These are phyloP conservation scores for Ustilago shanxiensis DNA, from an alignment of 1,284 basidiomycete genomes.

Conservation along the genomic window DNA sequence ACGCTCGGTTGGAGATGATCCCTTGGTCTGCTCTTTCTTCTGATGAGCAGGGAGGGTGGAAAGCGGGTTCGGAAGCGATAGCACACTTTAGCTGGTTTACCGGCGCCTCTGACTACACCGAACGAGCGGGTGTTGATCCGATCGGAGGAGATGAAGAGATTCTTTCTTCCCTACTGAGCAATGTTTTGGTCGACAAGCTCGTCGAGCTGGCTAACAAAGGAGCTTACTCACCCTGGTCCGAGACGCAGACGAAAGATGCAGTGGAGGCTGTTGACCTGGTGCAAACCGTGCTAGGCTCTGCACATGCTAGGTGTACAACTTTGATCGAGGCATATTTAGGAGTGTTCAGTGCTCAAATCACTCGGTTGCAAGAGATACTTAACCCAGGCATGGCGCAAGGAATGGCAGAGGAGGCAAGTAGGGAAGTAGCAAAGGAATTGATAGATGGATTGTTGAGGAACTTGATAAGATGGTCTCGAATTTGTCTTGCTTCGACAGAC, in stretches of 20 bases:
- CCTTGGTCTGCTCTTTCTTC: slow-evolving; percentile 47
- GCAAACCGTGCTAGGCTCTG: slow-evolving; percentile 32
- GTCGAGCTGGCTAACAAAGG: slow-evolving; percentile 30
- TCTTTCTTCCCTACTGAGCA: slow-evolving; percentile 41
- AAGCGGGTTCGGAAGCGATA: slow-evolving; percentile 8
- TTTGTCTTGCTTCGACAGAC: neutral
- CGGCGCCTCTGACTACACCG: slow-evolving; percentile 19
- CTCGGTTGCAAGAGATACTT: slow-evolving; percentile 19
- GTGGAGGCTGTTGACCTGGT: slow-evolving; percentile 45
- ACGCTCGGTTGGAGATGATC: slow-evolving; percentile 54
- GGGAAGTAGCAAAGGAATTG: slow-evolving; percentile 5
- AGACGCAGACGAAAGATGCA: slow-evolving; percentile 30
- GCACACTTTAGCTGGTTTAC: slow-evolving; percentile 29
- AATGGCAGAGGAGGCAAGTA: neutral
- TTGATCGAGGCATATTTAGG: slow-evolving; percentile 29
- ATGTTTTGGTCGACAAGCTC: slow-evolving; percentile 51
- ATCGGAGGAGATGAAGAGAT: slow-evolving; percentile 63
- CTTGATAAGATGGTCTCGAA: slow-evolving; percentile 2
- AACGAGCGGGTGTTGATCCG: neutral
- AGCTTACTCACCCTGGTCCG: slow-evolving; percentile 53
- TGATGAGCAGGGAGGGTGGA: slow-evolving; percentile 18
- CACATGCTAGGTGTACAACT: slow-evolving; percentile 29
- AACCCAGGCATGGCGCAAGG: neutral
- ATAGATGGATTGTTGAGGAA: slow-evolving; percentile 11
- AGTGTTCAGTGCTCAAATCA: slow-evolving; percentile 9